A percentile compares a stretch with the other conserved stretches of the same genome.
Evolutionary conservation across 148 eudicot species (phyloP).

Genomic region (Drosera capensis): DNA sequence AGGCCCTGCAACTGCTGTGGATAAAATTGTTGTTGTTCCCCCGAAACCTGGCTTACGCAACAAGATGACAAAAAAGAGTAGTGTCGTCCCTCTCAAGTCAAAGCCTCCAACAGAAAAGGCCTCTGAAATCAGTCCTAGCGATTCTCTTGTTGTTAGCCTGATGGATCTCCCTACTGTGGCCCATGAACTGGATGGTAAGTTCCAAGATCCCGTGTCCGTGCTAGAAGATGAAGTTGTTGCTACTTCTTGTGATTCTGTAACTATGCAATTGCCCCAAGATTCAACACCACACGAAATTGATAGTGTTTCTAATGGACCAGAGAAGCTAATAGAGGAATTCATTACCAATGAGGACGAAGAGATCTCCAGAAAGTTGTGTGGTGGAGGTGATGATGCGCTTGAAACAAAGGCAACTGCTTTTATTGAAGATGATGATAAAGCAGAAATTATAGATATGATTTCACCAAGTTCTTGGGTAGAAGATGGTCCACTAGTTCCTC

Average conservation of each 20-base stretch:
- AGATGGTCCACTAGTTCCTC: conserved; percentile 35
- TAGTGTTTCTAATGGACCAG: conserved; percentile 15
- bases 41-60: conserved; percentile 46
- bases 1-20: conserved; percentile 23
- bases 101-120: conserved; percentile 67
- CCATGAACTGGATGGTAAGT: conserved; percentile 21
- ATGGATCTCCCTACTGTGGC: conserved; percentile 22
- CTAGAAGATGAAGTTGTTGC: conserved; percentile 21
- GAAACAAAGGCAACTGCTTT: conserved; percentile 14
- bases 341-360: conserved; percentile 12
- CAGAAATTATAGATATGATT: conserved; percentile 37
- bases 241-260: conserved; percentile 13
- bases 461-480: conserved; percentile 90
- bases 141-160: conserved; percentile 22
- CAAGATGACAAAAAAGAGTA: conserved; percentile 82
- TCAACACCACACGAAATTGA: conserved; percentile 11
- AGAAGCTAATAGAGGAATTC: conserved; percentile 13
- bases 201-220: conserved; percentile 17
- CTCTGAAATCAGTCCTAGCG: conserved; percentile 28
- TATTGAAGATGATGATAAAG: conserved; percentile 25
- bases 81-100: conserved; percentile 84
- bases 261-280: conserved; percentile 15
- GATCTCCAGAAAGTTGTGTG: conserved; percentile 11
- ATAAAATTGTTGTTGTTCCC: conserved; percentile 21
- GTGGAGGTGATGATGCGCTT: conserved; percentile 16